Percentiles rank a stretch among this genome's conserved stretches.
Evolutionary conservation across 2,329 filamentous ascomycete species (phyloP).

Genomic region (Neonectria neomacrospora): DNA sequence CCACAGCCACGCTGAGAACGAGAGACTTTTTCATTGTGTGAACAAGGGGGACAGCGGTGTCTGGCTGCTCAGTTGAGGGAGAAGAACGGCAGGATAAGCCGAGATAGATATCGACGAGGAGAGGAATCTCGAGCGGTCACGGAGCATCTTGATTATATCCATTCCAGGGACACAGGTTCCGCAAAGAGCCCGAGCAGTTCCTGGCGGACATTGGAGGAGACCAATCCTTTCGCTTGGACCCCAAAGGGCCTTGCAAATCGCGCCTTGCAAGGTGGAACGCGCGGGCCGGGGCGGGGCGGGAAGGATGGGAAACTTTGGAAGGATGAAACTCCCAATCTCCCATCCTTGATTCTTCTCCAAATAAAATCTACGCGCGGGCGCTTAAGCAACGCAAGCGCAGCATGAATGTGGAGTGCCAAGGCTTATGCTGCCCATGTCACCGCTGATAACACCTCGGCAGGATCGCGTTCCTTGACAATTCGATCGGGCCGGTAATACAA

Average conservation of each 20-base stretch:
- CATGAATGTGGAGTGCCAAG: background rate
- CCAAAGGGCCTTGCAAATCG: background rate
- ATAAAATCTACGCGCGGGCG: background rate
- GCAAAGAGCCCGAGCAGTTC: background rate
- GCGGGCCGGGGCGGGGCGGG: too few relatives aligned
- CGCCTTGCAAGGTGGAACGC: too few relatives aligned
- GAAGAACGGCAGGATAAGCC: background rate
- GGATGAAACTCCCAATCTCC: background rate
- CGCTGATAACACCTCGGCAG: background rate
- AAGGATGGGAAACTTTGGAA: background rate
- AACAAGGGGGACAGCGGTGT: background rate
- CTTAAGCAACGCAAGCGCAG: background rate
- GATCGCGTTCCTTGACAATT: background rate
- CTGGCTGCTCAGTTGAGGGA: background rate
- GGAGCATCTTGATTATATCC: background rate
- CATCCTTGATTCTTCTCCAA: background rate
- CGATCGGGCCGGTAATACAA: background rate
- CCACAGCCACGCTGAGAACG: slow-evolving; percentile 12
- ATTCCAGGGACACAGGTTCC: background rate
- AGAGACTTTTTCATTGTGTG: slow-evolving; percentile 7
- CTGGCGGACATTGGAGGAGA: background rate
- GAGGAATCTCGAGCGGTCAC: background rate
- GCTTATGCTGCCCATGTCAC: background rate
- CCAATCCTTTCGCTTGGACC: background rate
- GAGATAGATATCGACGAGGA: background rate